These are phyloP conservation scores for Teunomyces gatunensis DNA, from an alignment of 805 yeast genomes.

Conservation along the genomic window DNA sequence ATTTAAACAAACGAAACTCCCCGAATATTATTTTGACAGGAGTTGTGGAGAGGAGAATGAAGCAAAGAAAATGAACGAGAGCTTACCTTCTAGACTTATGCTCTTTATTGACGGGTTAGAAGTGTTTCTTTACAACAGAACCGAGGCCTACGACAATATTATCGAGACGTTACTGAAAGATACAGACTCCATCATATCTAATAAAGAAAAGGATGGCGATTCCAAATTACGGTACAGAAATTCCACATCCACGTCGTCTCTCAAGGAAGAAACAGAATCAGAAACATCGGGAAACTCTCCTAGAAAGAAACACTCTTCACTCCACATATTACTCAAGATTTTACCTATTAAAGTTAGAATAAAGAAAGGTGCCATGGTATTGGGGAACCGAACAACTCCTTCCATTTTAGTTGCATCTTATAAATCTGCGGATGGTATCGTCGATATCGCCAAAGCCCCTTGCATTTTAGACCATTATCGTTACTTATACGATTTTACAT, in stretches of 20 bases:
- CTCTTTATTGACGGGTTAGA: slow-evolving; percentile 76
- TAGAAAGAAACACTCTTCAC: not conserved
- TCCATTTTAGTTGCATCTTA: slow-evolving; percentile 65
- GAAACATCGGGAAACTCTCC: not conserved
- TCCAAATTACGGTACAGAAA: slow-evolving; percentile 11
- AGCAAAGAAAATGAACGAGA: slow-evolving; percentile 29
- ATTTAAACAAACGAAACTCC: slow-evolving; percentile 41
- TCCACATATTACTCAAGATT: slow-evolving; percentile 23
- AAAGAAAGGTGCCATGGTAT: slow-evolving; percentile 65
- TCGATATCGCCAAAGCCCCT: slow-evolving; percentile 55
- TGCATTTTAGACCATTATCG: slow-evolving; percentile 55
- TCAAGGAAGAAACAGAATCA: slow-evolving; percentile 1
- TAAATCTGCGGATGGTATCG: slow-evolving; percentile 48
- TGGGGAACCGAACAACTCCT: slow-evolving; percentile 80
- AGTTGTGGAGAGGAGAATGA: slow-evolving; percentile 7
- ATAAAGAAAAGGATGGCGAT: slow-evolving; percentile 13
- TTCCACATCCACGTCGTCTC: slow-evolving; percentile 6
- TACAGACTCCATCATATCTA: slow-evolving; percentile 11
- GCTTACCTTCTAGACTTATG: slow-evolving; percentile 54
- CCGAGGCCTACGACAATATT: slow-evolving; percentile 70
- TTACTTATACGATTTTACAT: slow-evolving; percentile 40
- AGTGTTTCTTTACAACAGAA: slow-evolving; percentile 76
- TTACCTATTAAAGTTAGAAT: slow-evolving; percentile 65
- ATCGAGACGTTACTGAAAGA: slow-evolving; percentile 33
- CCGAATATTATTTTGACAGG: slow-evolving; percentile 29